Evolutionary conservation across 306 rosid genomes (phyloP).

Genomic region (Oxytropis ochrocephala): DNA sequence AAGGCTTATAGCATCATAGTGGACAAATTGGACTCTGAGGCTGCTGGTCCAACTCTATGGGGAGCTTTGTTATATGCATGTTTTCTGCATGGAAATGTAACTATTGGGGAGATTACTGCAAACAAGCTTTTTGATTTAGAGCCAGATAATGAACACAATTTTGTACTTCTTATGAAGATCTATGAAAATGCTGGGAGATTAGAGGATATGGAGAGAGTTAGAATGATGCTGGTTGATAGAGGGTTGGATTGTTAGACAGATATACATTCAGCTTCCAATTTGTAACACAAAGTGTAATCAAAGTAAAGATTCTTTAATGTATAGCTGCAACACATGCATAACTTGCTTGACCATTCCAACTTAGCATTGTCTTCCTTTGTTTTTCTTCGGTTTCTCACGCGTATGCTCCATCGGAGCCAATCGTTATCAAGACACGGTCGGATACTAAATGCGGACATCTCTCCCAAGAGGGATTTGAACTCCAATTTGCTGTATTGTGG

Average conservation of each 20-base stretch:
- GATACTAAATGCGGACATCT: too few relatives aligned
- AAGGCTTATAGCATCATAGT: slow-evolving; percentile 56
- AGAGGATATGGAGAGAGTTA: slow-evolving; percentile 59
- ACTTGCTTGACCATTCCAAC: slow-evolving; percentile 3
- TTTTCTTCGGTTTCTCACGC: too few relatives aligned
- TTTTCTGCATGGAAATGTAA: slow-evolving; percentile 48
- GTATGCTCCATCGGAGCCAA: too few relatives aligned
- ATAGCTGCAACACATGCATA: neutral
- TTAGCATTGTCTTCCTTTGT: slow-evolving; percentile 1
- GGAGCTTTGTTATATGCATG: slow-evolving; percentile 84
- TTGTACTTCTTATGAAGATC: slow-evolving; percentile 62
- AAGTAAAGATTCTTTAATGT: neutral
- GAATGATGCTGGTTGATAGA: slow-evolving; percentile 57
- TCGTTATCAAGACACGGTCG: too few relatives aligned
- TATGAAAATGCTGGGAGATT: slow-evolving; percentile 50
- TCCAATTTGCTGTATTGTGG: too few relatives aligned
- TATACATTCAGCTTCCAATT: neutral
- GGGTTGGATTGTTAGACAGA: slow-evolving; percentile 52
- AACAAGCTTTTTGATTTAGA: slow-evolving; percentile 74
- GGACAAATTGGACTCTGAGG: slow-evolving; percentile 47
- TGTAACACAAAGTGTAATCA: neutral
- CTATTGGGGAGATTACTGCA: slow-evolving; percentile 72
- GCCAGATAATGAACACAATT: slow-evolving; percentile 78
- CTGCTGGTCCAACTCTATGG: slow-evolving; percentile 85
- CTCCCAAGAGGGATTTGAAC: too few relatives aligned